phyloP scores from a whole-genome alignment of 495 filamentous ascomycete genomes.

The Schizothecium vesticola region DNA sequence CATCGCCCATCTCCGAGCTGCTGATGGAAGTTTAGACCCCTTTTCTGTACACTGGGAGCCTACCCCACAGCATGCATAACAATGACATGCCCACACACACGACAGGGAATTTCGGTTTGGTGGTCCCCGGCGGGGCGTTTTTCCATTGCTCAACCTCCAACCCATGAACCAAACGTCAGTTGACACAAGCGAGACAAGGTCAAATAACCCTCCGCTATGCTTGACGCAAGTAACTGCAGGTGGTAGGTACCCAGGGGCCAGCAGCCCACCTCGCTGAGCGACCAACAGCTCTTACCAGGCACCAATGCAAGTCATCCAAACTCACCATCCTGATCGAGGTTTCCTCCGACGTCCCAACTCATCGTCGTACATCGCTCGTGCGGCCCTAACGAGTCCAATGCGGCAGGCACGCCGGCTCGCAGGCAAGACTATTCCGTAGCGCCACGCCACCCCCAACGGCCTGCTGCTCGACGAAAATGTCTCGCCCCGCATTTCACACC shows the following conservation, averaged over 20 bases:
- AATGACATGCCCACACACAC: not conserved
- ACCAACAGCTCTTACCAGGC: not conserved
- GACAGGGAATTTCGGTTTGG: too few species aligned
- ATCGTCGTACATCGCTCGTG: not conserved
- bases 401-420: not conserved
- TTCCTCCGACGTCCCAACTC: not conserved
- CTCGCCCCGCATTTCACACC: not conserved
- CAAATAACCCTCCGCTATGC: not conserved
- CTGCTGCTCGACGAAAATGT: not conserved
- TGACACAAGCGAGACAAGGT: too few species aligned
- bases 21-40: not conserved
- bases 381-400: not conserved
- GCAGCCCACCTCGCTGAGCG: not conserved
- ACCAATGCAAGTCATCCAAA: not conserved
- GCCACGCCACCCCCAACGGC: not conserved
- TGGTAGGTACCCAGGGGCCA: too few species aligned
- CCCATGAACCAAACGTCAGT: not conserved
- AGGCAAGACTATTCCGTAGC: not conserved
- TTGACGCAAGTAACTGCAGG: not conserved
- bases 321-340: not conserved
- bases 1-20: not conserved
- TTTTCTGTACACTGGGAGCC: not conserved
- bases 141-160: not conserved
- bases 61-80: not conserved
- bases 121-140: not conserved